Evolutionary conservation across 1,284 basidiomycete species (phyloP), one percentile per base, ranked within the genome.

Genomic region (Fomes fomentarius): DNA sequence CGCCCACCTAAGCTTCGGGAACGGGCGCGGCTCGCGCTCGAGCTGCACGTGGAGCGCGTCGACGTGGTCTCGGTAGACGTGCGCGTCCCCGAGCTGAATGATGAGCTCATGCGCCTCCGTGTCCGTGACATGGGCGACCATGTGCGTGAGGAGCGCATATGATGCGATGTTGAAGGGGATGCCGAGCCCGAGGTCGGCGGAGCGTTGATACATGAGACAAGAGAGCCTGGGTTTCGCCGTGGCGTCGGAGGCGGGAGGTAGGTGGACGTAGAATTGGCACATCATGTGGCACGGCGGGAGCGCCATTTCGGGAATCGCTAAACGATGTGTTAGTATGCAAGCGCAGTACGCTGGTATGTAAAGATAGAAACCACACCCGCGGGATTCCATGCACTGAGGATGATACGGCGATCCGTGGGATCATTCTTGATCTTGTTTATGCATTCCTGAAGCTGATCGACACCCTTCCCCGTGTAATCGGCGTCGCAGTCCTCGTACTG

Each of bases 101-200:
- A 96, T 82, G 47, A 99, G 84, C 70, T 97, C 93, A 68, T 91
- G 85, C 0, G 96, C 83, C 40, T 91, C 87, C 12, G 92, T 96
- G 47, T 82, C 80, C 3, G 96, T 98, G 50, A 98, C 87, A 25
- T 86, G 85, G 12, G 96, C 96, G 61, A 99, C 86, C 92, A 99
- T 96, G 74, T 98, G 94, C 0, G 95, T 97, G 50, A 99, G 83
- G 17, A 99, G 82, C 1, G 97, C 92, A 70, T 99, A 99, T 1
- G 94, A 96, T 8, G 96, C 96, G 73, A 99, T 98, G 75, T 99
- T 99, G 83, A 99, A 99, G 0, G 96, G 96, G 47, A 98, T 92
- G 3, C 96, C 96, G 34, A 99, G 89, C 0, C 96, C 96, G 7
- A 98, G 82, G 69, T 99, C 96, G 40, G 96, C 96, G 6, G 95